Percentiles rank a stretch among this genome's conserved stretches.
phyloP scores from a whole-genome alignment of 1,139 yeast species.

The Geotrichum candidum region DNA sequence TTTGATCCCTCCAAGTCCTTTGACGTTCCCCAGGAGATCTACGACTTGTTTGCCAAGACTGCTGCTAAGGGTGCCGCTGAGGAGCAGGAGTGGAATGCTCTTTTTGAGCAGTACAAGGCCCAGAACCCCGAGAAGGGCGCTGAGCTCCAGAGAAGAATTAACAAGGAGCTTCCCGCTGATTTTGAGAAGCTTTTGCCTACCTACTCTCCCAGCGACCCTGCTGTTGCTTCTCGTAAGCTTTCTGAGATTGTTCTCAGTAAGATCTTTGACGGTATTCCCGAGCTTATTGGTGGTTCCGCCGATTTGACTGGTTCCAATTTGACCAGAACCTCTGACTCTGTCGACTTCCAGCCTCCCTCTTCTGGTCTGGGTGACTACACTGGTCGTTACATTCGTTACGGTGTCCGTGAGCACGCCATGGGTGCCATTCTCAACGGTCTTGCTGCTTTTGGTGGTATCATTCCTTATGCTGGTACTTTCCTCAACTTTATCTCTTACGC shows the following conservation, averaged over 20 bases:
- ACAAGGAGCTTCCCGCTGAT: constrained; percentile 72
- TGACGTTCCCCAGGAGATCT: constrained; percentile 77
- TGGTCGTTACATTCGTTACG: constrained; percentile 96
- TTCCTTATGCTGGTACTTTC: constrained; percentile 97
- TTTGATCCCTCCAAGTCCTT: constrained; percentile 83
- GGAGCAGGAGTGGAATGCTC: constrained; percentile 69
- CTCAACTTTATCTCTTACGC: constrained; percentile 97
- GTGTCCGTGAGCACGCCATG: constrained; percentile 99
- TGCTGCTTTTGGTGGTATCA: constrained; percentile 89
- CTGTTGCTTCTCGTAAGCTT: constrained; percentile 92
- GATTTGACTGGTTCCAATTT: constrained; percentile 97
- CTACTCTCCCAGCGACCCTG: constrained; percentile 70
- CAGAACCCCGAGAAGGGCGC: constrained; percentile 77
- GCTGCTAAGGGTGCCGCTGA: constrained; percentile 57
- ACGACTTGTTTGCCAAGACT: constrained; percentile 56
- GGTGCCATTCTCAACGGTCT: constrained; percentile 99
- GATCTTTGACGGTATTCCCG: constrained; percentile 68
- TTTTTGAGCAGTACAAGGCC: constrained; percentile 55
- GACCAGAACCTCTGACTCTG: constrained; percentile 80
- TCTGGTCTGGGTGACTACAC: constrained; percentile 77
- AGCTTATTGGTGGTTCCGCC: constrained; percentile 96
- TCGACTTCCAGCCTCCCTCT: constrained; percentile 89
- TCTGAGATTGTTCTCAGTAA: constrained; percentile 74
- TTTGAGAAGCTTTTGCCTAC: constrained; percentile 79
- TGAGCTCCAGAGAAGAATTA: constrained; percentile 76